phyloP scores from a whole-genome alignment of 345 rosid species.

The Pistacia atlantica region DNA sequence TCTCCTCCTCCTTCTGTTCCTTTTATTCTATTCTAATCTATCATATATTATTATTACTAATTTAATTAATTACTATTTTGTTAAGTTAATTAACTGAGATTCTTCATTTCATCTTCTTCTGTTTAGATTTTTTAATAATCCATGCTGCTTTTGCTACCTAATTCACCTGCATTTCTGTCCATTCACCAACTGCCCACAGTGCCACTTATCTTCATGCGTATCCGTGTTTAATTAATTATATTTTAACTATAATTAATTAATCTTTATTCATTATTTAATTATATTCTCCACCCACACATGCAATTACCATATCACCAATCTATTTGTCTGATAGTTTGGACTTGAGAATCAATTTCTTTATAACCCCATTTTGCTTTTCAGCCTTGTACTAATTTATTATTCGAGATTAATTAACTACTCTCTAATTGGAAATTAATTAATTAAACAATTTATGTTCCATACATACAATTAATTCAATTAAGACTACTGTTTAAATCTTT shows the following conservation, averaged over 20 bases:
- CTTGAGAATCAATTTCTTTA: neutral
- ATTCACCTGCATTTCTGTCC: slow-evolving; percentile 40
- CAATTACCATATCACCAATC: too few species aligned
- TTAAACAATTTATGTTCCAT: too few species aligned
- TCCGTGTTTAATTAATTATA: neutral
- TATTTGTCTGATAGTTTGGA: too few species aligned
- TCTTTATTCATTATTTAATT: too few species aligned
- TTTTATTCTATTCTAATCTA: neutral
- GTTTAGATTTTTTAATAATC: slow-evolving; percentile 41
- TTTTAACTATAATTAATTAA: too few species aligned
- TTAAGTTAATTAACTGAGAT: slow-evolving; percentile 34
- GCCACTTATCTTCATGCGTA: neutral
- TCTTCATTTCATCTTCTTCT: slow-evolving; percentile 34
- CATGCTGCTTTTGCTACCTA: slow-evolving; percentile 40
- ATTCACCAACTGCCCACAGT: slow-evolving; percentile 22
- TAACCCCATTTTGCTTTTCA: neutral
- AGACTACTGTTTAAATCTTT: too few species aligned
- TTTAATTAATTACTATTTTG: neutral
- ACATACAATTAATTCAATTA: too few species aligned
- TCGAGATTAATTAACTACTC: too few species aligned
- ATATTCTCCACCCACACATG: too few species aligned
- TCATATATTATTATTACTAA: slow-evolving; percentile 3
- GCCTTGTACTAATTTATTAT: too few species aligned
- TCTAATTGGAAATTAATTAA: too few species aligned
- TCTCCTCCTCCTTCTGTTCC: neutral